Base-by-base conservation (phyloP, 1,284 basidiomycete genomes). In the Malassezia pachydermatis region DNA sequence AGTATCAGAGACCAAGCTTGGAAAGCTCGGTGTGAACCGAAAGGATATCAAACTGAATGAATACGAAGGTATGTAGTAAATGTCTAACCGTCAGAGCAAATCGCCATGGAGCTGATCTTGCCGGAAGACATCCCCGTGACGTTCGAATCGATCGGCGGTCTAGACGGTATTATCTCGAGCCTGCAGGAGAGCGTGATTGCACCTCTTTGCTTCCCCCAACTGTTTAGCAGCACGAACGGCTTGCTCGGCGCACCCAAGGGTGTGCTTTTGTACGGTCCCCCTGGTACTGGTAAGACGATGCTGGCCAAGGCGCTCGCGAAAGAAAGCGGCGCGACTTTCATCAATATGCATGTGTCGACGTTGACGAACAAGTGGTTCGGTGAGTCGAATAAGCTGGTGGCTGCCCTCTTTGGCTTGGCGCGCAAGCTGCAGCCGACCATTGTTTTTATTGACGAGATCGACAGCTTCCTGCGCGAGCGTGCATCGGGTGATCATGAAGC, bases 151-250 rank as follows among this genome's bases (percentile, higher is more conserved):
- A 84, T 99, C 51, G 94, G 92, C n/a, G 94, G 94, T 5, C 79
- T 99, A 22, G 94, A 99, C 43, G 77, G 82, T 29, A 95, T 96
- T 64, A 84, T 98, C 55, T 79, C 82, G 19, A 87, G 84, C 27
- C 79, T 99, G 45, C 82, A 88, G 48, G 92, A 98, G 76, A 88
- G 88, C 52, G 84, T 99, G 55, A 96, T 98, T 66, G 94, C 88
- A 68, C 94, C 92, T 2, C 79, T 98, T 35, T 83, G 86, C 54
- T 94, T 87, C 64, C 94, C 94, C 2, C 78, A 85, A 55, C 78
- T 98, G 48, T 95, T 96, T 76, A 77, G 79, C 63, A 55, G 66
- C 8, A 77, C 83, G 0, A 65, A 58, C 32, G 64, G 80, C 77
- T 62, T 80, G 7, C 73, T 79, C 37, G 74, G 75, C 11, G 77